Evolutionary conservation across 768 basidiomycete species (phyloP), one percentile per base, ranked within the genome.

Genomic region (Termitomyces sp.): DNA sequence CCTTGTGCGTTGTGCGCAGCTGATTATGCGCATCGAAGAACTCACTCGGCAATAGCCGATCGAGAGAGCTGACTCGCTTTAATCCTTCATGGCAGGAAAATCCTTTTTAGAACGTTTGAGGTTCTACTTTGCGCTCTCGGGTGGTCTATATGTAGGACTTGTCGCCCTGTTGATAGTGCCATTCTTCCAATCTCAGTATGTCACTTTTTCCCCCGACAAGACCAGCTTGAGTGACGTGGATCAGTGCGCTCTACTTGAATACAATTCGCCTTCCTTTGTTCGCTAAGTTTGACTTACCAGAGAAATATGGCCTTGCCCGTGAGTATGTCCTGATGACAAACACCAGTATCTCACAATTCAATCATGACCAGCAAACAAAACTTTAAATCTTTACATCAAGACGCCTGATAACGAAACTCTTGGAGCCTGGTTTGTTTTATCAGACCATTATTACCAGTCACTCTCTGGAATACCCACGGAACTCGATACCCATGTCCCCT

Each of bases 401-500:
- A 94, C 94, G 0, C 67, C 82, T 0, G 95, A 98, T 70, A 89
- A 91, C 59, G 82, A 88, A 59, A 80, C 79, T 0, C 70, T 98
- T 43, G 95, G 95, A 16, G 89, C 93, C 20, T 95, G 93, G 93
- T 91, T 92, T 70, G 74, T 89, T 46, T 77, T 93, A 5, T 83
- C 90, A 0, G 86, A 93, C 53, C 66, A 75, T 1, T 80, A 81
- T 65, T 90, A 89, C 69, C 82, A 80, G 52, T 73, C 74, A 10
- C 68, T 82, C 50, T 73, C 79, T 3, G 55, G 69, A 6, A 73
- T 81, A 26, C 73, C 78, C 3, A 62, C 67, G 18, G 65, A 73
- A 35, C 72, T 75, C 18, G 70, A 77, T 16, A 66, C 73, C 3
- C 77, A 79, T 46, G 75, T 93, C 38, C 68, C 77, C 16, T 63